Conservation (phyloP, 345 rosid genomes). For the Lepidium aucheri region DNA sequence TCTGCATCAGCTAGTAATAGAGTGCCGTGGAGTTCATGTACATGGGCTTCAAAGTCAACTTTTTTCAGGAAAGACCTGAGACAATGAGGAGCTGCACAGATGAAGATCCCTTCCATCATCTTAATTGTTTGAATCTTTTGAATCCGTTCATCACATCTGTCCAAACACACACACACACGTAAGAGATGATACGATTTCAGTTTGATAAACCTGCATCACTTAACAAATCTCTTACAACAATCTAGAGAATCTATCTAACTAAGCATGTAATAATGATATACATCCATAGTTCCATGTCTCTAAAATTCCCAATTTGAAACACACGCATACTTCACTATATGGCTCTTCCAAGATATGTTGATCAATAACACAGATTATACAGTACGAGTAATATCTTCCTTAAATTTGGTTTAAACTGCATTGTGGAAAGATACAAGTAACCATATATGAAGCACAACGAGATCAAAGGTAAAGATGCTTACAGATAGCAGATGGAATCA, state of each 20-base stretch:
- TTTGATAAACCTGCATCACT: background rate
- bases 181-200: background rate
- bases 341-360: background rate
- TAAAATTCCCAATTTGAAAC: background rate
- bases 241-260: background rate
- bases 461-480: constrained; percentile 26
- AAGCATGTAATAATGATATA: background rate
- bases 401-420: background rate
- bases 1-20: constrained; percentile 59
- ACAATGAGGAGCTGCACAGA: constrained; percentile 99
- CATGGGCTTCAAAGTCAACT: constrained; percentile 72
- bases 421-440: background rate
- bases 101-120: constrained; percentile 93
- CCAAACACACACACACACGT: background rate
- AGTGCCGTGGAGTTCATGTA: constrained; percentile 52
- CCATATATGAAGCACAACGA: background rate
- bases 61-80: constrained; percentile 84
- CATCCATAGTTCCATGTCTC: background rate
- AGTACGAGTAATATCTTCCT: background rate
- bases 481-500: constrained; percentile 95
- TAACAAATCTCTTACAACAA: background rate
- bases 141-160: constrained; percentile 90
- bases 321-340: background rate
- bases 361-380: background rate
- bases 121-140: constrained; percentile 95